Evolutionary conservation across 768 basidiomycete genomes (phyloP).

Genomic region (Lentinula aciculospora): DNA sequence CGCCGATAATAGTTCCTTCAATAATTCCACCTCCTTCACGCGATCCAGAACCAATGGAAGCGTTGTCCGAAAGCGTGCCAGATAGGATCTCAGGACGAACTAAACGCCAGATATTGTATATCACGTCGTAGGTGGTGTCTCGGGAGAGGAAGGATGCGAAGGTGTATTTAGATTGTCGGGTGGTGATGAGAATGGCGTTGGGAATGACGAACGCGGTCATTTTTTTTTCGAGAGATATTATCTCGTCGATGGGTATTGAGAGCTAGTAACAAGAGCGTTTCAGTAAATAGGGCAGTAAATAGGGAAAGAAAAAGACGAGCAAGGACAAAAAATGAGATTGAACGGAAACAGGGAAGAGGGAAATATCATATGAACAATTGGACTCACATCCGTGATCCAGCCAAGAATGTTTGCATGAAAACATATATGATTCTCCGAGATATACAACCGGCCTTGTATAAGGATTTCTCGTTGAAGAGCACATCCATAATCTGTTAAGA

Average conservation of each 20-base stretch:
- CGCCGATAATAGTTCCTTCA: constrained; percentile 15
- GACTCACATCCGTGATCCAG: constrained; percentile 92
- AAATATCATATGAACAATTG: not conserved
- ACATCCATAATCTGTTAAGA: constrained; percentile 84
- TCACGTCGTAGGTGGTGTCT: constrained; percentile 94
- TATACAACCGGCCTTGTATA: constrained; percentile 92
- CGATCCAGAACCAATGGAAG: constrained; percentile 29
- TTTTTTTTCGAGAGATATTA: constrained; percentile 85
- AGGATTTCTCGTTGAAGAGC: constrained; percentile 94
- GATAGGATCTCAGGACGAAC: constrained; percentile 61
- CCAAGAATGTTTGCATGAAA: constrained; percentile 99
- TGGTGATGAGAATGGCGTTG: constrained; percentile 90
- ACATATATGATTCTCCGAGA: constrained; percentile 98
- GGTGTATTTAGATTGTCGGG: constrained; percentile 77
- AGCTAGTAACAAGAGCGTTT: constrained; percentile 41
- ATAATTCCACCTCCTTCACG: constrained; percentile 21
- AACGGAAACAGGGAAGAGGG: not conserved
- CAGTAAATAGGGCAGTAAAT: not conserved
- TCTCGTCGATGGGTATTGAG: constrained; percentile 83
- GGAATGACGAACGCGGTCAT: constrained; percentile 99
- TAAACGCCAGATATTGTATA: constrained; percentile 92
- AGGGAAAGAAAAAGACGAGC: not conserved
- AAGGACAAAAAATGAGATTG: not conserved
- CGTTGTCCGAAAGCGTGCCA: constrained; percentile 15
- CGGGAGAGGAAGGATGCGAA: constrained; percentile 96